Conservation (phyloP, 1,284 basidiomycete genomes). For the Microstroma glucosiphilum region DNA sequence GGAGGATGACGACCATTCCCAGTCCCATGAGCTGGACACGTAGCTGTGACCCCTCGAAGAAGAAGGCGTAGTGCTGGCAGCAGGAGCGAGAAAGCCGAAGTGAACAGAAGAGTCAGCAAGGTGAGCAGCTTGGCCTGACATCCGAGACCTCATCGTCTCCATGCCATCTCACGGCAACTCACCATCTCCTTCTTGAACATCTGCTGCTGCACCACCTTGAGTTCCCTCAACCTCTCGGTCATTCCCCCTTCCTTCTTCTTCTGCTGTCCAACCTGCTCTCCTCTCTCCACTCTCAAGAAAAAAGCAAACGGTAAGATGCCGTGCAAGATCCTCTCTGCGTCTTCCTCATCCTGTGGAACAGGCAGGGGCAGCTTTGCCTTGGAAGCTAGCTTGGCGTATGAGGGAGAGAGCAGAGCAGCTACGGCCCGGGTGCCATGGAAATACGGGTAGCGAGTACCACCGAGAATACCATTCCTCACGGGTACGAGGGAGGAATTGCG, state of each 20-base stretch:
- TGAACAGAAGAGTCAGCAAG: neutral
- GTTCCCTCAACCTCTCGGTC: slow-evolving; percentile 14
- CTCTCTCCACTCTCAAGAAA: slow-evolving; percentile 48
- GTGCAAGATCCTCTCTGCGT: slow-evolving; percentile 67
- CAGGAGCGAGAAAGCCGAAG: neutral
- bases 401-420: slow-evolving; percentile 82
- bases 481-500: slow-evolving; percentile 56
- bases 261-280: slow-evolving; percentile 11
- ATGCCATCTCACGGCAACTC: slow-evolving; percentile 3
- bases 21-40: slow-evolving; percentile 86
- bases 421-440: slow-evolving; percentile 73
- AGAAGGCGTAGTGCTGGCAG: slow-evolving; percentile 70
- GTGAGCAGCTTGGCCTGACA: neutral
- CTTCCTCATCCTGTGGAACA: slow-evolving; percentile 64
- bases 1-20: slow-evolving; percentile 85
- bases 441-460: slow-evolving; percentile 92
- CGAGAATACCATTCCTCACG: slow-evolving; percentile 63
- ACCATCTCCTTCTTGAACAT: slow-evolving; percentile 54
- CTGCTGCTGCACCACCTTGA: slow-evolving; percentile 70
- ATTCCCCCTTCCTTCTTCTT: slow-evolving; percentile 63
- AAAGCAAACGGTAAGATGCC: slow-evolving; percentile 64
- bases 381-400: slow-evolving; percentile 79
- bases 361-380: slow-evolving; percentile 48
- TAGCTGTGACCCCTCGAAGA: slow-evolving; percentile 90
- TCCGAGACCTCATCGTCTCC: neutral